These are phyloP conservation scores for Lippia alba DNA, from an alignment of 305 asterid genomes.

Conservation along the genomic window DNA sequence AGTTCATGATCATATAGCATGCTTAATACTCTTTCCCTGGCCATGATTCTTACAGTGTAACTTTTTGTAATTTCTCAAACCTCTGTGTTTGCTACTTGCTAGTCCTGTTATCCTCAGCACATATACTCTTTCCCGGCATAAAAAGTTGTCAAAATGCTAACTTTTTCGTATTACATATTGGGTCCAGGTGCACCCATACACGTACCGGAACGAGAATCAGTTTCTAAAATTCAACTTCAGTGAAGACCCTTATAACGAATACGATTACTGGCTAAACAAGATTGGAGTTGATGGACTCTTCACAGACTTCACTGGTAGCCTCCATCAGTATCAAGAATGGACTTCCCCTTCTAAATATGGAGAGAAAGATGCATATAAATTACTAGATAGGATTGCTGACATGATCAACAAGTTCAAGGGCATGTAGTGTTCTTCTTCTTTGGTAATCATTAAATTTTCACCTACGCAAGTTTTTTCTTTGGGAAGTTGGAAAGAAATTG, in stretches of 20 bases:
- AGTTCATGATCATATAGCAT: no score
- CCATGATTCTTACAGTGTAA: no score
- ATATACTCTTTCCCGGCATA: no score
- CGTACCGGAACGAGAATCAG: slow-evolving; percentile 73
- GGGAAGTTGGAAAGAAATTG: not conserved
- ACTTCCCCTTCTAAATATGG: slow-evolving; percentile 49
- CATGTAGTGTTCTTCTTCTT: slow-evolving; percentile 22
- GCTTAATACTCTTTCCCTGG: no score
- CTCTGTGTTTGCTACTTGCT: no score
- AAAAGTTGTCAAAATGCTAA: slow-evolving; percentile 8
- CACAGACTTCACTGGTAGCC: slow-evolving; percentile 92
- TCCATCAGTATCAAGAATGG: slow-evolving; percentile 88
- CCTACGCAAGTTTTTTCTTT: not conserved
- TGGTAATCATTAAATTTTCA: not conserved
- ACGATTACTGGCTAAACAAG: slow-evolving; percentile 74
- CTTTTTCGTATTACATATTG: not conserved
- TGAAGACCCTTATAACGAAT: slow-evolving; percentile 83
- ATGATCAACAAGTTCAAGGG: slow-evolving; percentile 59
- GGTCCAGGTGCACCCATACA: slow-evolving; percentile 90
- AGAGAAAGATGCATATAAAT: slow-evolving; percentile 51
- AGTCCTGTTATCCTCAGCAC: no score
- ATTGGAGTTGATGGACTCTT: slow-evolving; percentile 89
- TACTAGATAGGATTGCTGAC: slow-evolving; percentile 54
- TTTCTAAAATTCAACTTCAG: slow-evolving; percentile 87
- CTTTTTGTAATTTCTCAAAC: not conserved